Base-by-base conservation (phyloP, 2,329 filamentous ascomycete genomes). In the Coleophoma crateriformis region DNA sequence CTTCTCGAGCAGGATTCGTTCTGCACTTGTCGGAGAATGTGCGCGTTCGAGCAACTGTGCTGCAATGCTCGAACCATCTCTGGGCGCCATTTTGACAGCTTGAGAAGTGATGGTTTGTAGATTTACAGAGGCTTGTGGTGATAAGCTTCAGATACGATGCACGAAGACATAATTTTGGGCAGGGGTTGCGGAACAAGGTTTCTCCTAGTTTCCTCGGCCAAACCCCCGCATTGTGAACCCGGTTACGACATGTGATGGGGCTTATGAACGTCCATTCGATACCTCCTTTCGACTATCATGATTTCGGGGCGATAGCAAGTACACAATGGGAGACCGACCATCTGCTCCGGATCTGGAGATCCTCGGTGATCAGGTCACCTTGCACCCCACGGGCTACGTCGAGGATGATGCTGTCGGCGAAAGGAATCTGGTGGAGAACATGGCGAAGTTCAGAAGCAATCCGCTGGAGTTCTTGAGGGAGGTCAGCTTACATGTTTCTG, bases 401-500 rank as follows among this genome's bases (percentile, higher is more conserved):
- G 78, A 81, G 63, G 71, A 63, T 39, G 64, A 73, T 52, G 72
- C 76, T 54, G 74, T 71, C 40, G 35, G 35, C 35, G 87, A 90
- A 59, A 79, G 85, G 63, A 83, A 84, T 17, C 71, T 91, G 58
- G 84, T 92, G 72, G 83, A 86, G 67, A 83, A 91, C 64, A 94
- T 94, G 77, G 87, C 88, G 45, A 87, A 90, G 42, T 96, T 97
- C 67, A 84, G 92, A 50, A 75, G 79, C 38, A 80, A 83, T 55
- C 82, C 82, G 32, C 68, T 85, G 14, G 79, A 82, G 74, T 97
- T 97, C 67, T 81, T 97, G 32, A 89, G 90, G 58, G 94, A 99
- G 73, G 86, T 99, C 33, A 94, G 88, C 43, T 77, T 96, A 33
- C 91, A 97, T 69, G 87, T 97, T 55, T 92, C 90, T 12, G 94